Evolutionary conservation across 177 flowering plant species (phyloP).

Genomic region (Vitis hybrid): DNA sequence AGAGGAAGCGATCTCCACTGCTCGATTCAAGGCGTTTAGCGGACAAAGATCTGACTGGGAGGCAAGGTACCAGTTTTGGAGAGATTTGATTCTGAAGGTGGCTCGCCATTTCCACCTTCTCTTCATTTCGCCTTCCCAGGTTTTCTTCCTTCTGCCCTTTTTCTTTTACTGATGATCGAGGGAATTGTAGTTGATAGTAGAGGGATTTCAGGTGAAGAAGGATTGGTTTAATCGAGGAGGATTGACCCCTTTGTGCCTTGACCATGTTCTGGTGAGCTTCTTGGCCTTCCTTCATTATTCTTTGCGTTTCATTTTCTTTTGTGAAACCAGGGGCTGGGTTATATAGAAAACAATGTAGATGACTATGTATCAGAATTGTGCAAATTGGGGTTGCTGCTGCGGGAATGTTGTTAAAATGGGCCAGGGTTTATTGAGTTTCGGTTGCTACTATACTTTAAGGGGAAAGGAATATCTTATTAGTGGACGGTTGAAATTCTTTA

Average conservation of each 20-base stretch:
- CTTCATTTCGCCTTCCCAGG: conserved; percentile 54
- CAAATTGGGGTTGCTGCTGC: too few species aligned
- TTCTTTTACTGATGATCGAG: neutral
- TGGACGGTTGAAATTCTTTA: too few species aligned
- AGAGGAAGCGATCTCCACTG: conserved; percentile 58
- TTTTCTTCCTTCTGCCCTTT: conserved; percentile 8
- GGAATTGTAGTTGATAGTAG: neutral
- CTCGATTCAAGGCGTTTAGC: conserved; percentile 86
- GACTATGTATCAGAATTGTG: too few species aligned
- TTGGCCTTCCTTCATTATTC: neutral
- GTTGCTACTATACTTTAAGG: too few species aligned
- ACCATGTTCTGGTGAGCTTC: conserved; percentile 66
- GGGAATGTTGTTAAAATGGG: too few species aligned
- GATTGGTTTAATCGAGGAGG: conserved; percentile 77
- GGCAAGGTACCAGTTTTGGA: conserved; percentile 69
- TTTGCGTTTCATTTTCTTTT: neutral
- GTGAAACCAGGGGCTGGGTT: too few species aligned
- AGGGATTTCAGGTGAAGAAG: conserved; percentile 30
- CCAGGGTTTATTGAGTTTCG: too few species aligned
- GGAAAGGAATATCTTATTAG: too few species aligned
- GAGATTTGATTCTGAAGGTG: conserved; percentile 61
- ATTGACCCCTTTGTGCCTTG: conserved; percentile 77
- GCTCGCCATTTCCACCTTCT: conserved; percentile 61
- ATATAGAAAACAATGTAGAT: too few species aligned
- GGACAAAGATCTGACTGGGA: conserved; percentile 94